Evolutionary conservation across 305 asterid genomes (phyloP).

Genomic region (Rubia occidens): DNA sequence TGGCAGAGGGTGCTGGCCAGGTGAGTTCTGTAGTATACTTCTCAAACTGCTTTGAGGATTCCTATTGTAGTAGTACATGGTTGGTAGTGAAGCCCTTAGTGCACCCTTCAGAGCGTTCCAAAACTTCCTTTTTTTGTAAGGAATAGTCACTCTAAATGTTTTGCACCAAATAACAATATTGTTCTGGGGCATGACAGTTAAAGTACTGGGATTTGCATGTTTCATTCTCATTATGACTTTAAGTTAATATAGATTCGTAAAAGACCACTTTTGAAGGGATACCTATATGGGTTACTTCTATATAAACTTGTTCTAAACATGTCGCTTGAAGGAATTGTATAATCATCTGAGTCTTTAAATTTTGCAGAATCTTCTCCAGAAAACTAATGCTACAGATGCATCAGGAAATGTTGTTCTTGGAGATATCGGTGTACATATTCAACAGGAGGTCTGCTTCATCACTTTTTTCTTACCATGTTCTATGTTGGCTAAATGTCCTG

Average conservation of each 20-base stretch:
- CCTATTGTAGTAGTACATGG: not conserved
- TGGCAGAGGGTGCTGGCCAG: constrained; percentile 99
- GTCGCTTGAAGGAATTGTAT: not conserved
- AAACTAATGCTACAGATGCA: constrained; percentile 76
- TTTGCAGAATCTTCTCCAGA: constrained; percentile 53
- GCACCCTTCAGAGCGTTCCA: not conserved
- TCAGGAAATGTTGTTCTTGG: constrained; percentile 72
- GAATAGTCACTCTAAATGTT: not conserved
- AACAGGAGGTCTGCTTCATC: constrained; percentile 55
- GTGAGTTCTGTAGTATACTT: constrained; percentile 31
- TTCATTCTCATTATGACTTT: not conserved
- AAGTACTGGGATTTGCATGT: not conserved
- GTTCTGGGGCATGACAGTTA: not conserved
- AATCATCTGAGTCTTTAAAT: not conserved
- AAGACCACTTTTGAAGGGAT: constrained; percentile 1
- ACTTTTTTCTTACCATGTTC: not conserved
- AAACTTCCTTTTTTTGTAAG: not conserved
- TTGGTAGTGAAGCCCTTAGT: not conserved
- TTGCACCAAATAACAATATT: not conserved
- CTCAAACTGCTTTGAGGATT: not conserved
- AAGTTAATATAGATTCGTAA: not conserved
- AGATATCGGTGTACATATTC: constrained; percentile 72
- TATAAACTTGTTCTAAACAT: not conserved
- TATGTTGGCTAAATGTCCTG: not conserved
- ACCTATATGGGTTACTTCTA: not conserved